phyloP scores from a whole-genome alignment of 2,329 filamentous ascomycete species.

The Coniochaeta prunicola region DNA sequence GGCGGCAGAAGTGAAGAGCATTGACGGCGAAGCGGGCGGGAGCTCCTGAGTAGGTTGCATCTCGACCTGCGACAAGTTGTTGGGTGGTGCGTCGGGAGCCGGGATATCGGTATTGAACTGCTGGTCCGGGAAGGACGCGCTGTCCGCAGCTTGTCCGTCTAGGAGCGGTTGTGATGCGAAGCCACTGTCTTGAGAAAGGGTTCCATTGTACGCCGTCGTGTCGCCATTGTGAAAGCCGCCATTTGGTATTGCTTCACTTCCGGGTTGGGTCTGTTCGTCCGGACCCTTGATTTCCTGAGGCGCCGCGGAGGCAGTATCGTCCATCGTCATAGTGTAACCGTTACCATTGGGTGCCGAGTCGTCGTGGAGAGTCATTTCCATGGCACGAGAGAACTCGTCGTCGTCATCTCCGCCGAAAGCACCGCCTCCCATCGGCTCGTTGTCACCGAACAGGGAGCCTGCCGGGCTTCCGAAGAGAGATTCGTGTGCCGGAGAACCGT shows the following conservation, averaged over 20 bases:
- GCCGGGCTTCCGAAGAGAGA: conserved; percentile 77
- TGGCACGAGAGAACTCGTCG: conserved; percentile 69
- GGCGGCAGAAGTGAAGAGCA: conserved; percentile 29
- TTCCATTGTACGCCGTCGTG: conserved; percentile 4
- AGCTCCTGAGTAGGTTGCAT: conserved; percentile 3
- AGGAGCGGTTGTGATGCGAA: conserved; percentile 3
- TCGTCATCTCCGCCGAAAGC: conserved; percentile 79
- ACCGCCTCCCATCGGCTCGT: conserved; percentile 46
- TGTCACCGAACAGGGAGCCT: conserved; percentile 85
- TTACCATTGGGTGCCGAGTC: conserved; percentile 30
- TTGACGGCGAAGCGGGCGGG: conserved; percentile 23
- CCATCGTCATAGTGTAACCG: conserved; percentile 25
- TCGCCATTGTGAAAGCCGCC: conserved; percentile 8
- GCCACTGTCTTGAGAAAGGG: conserved; percentile 4
- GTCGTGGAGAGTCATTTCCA: conserved; percentile 45
- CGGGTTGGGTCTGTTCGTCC: neutral
- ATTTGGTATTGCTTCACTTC: neutral
- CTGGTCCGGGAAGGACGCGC: conserved; percentile 3
- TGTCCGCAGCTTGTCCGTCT: neutral
- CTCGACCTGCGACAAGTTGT: neutral
- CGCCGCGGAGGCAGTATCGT: conserved; percentile 5
- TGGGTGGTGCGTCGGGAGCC: conserved; percentile 1
- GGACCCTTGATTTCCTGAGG: neutral
- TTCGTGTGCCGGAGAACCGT: conserved; percentile 62
- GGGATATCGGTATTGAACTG: conserved; percentile 3